Evolutionary conservation across 2,329 filamentous ascomycete genomes (phyloP).

Genomic region (Lachnum nothofagi): DNA sequence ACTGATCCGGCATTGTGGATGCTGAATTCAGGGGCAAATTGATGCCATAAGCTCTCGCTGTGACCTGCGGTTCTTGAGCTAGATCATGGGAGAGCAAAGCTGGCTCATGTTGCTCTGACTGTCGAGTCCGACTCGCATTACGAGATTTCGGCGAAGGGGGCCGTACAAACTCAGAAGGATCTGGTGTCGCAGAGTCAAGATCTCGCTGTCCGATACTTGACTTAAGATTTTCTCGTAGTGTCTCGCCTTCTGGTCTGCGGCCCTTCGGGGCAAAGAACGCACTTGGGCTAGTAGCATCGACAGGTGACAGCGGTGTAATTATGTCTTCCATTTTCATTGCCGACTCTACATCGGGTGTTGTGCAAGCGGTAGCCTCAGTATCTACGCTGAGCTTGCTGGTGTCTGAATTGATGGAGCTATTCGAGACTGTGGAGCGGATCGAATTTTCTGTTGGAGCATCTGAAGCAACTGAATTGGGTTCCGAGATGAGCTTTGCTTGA

Average conservation of each 20-base stretch:
- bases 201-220: conserved; percentile 8
- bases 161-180: conserved; percentile 7
- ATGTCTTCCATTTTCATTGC: conserved; percentile 3
- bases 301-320: conserved; percentile 2
- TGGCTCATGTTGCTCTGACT: conserved; percentile 1
- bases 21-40: conserved; percentile 13
- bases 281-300: conserved; percentile 1
- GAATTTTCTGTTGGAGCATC: background rate
- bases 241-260: conserved; percentile 3
- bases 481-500: conserved; percentile 23
- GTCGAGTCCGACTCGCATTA: conserved; percentile 16
- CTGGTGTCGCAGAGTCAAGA: background rate
- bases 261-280: conserved; percentile 2
- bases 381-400: background rate
- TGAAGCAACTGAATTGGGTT: conserved; percentile 15
- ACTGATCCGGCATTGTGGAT: conserved; percentile 8
- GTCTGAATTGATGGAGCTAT: background rate
- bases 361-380: conserved; percentile 6
- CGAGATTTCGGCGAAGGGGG: conserved; percentile 20
- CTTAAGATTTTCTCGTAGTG: background rate
- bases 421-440: background rate
- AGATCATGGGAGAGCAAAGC: conserved; percentile 9
- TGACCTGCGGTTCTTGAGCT: conserved; percentile 2
- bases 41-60: background rate
- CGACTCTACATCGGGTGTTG: conserved; percentile 6